Evolutionary conservation across 1,139 yeast genomes (phyloP).

Genomic region (Pichia inconspicua): DNA sequence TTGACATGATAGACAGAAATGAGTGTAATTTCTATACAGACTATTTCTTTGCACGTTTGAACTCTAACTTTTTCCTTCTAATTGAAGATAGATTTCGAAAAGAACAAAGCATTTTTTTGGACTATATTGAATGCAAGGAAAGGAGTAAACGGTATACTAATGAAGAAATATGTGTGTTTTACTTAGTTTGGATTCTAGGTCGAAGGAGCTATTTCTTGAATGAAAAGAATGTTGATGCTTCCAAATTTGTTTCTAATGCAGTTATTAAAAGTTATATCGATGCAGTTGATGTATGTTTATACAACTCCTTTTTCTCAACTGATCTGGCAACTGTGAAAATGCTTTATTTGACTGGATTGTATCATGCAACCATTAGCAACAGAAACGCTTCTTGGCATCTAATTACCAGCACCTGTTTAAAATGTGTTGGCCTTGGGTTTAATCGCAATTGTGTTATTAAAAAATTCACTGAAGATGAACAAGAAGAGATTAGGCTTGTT

Average conservation of each 20-base stretch:
- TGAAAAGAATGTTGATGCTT: conserved; percentile 2
- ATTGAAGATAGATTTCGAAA: conserved; percentile 25
- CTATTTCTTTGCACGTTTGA: conserved; percentile 29
- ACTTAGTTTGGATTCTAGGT: conserved; percentile 32
- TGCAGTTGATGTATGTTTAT: conserved; percentile 29
- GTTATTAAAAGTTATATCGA: conserved; percentile 22
- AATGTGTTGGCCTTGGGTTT: conserved; percentile 33
- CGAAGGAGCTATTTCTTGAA: conserved; percentile 15
- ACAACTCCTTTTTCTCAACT: conserved; percentile 30
- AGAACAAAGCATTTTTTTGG: conserved; percentile 22
- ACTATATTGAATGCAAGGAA: background rate
- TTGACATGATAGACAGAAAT: conserved; percentile 19
- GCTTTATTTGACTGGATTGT: conserved; percentile 29
- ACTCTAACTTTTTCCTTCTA: conserved; percentile 30
- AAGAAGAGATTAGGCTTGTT: conserved; percentile 21
- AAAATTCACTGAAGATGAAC: conserved; percentile 14
- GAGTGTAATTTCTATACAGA: conserved; percentile 28
- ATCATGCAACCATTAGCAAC: conserved; percentile 30
- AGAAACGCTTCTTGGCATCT: conserved; percentile 34
- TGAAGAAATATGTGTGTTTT: conserved; percentile 30
- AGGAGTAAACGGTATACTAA: conserved; percentile 13
- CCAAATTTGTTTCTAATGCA: conserved; percentile 4
- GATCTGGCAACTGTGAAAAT: conserved; percentile 30
- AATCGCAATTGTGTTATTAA: conserved; percentile 27
- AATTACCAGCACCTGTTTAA: conserved; percentile 31